These are phyloP conservation scores for Echeveria elegans DNA, from an alignment of 164 flowering plant genomes.

Conservation along the genomic window DNA sequence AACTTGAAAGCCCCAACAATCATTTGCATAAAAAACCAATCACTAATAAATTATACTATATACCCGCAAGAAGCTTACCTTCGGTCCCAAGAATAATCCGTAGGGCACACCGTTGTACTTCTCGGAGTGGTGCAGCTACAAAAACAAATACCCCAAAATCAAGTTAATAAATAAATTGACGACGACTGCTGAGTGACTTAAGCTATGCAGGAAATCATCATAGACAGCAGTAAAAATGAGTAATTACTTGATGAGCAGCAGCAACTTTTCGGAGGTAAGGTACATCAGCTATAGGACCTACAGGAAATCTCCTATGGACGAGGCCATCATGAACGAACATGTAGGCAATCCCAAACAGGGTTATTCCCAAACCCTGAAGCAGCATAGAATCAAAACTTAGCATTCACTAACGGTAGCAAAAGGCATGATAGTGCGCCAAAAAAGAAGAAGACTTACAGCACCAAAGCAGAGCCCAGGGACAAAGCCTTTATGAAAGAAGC, in stretches of 20 bases:
- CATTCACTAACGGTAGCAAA: background rate
- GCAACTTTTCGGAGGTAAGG: constrained; percentile 79
- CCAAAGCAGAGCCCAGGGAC: constrained; percentile 87
- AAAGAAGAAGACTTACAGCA: constrained; percentile 40
- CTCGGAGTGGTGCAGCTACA: constrained; percentile 76
- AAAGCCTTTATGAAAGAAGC: constrained; percentile 66
- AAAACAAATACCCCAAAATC: constrained; percentile 7
- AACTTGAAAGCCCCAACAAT: background rate
- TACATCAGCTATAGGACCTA: constrained; percentile 83
- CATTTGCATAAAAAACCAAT: background rate
- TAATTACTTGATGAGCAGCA: constrained; percentile 72
- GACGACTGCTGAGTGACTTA: background rate
- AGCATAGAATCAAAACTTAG: background rate
- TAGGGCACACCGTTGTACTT: constrained; percentile 90
- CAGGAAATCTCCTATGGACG: constrained; percentile 81
- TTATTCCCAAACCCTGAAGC: constrained; percentile 79
- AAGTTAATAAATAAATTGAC: background rate
- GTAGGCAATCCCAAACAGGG: constrained; percentile 91
- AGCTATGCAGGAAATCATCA: background rate
- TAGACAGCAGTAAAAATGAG: background rate
- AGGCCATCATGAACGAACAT: constrained; percentile 96
- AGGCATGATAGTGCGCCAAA: too few species aligned
- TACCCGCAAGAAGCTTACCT: constrained; percentile 21
- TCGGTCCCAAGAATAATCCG: constrained; percentile 86
- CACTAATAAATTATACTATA: background rate